phyloP scores from a whole-genome alignment of 2,329 filamentous ascomycete genomes.

The Venturia aucupariae region DNA sequence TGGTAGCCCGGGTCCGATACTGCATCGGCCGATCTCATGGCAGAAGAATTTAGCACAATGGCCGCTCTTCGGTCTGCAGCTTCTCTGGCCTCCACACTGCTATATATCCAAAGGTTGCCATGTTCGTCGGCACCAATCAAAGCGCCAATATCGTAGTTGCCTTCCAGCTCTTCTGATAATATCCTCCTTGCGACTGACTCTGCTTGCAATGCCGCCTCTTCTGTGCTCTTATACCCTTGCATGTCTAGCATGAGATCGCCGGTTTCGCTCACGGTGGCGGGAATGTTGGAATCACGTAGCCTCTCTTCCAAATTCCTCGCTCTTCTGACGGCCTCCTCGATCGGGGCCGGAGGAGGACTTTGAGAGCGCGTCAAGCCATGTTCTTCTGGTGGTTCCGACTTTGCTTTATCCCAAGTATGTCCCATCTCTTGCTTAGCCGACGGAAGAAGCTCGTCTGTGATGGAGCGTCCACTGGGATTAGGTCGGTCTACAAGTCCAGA shows the following conservation, averaged over 20 bases:
- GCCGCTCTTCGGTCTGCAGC: conserved; percentile 56
- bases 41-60: conserved; percentile 42
- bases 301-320: conserved; percentile 80
- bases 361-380: conserved; percentile 31
- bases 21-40: conserved; percentile 61
- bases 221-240: conserved; percentile 90
- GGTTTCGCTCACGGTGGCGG: conserved; percentile 80
- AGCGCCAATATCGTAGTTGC: conserved; percentile 91
- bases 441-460: conserved; percentile 46
- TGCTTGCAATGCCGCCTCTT: conserved; percentile 82
- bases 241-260: conserved; percentile 97
- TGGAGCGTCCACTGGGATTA: conserved; percentile 35
- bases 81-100: conserved; percentile 91
- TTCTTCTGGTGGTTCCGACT: conserved; percentile 7
- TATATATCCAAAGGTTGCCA: conserved; percentile 99
- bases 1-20: conserved; percentile 91
- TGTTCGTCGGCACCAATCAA: conserved; percentile 92
- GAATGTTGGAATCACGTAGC: conserved; percentile 82
- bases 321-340: conserved; percentile 69
- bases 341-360: conserved; percentile 67
- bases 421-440: conserved; percentile 32
- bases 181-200: conserved; percentile 92
- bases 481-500: conserved; percentile 20
- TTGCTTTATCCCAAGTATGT: conserved; percentile 21
- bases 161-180: conserved; percentile 76